These are phyloP conservation scores for Globisporangium canariense DNA, from an alignment of 352 stramenopile species.

Conservation along the genomic window DNA sequence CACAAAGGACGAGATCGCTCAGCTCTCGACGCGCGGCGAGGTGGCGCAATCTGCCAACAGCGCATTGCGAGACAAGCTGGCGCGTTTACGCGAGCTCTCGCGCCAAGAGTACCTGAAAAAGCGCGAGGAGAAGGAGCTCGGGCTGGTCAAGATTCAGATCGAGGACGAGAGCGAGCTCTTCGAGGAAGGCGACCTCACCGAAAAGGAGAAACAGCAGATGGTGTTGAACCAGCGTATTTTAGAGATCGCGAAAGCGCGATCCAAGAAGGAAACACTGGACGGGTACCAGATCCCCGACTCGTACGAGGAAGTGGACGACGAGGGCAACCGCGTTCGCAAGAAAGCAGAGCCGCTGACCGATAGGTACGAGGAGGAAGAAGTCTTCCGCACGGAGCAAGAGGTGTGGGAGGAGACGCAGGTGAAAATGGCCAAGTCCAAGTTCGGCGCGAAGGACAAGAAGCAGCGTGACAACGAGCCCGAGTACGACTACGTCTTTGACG, in stretches of 20 bases:
- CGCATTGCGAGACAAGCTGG: slow-evolving; percentile 53
- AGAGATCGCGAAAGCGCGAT: slow-evolving; percentile 68
- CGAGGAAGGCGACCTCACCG: slow-evolving; percentile 64
- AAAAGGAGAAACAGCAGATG: slow-evolving; percentile 82
- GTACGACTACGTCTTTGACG: slow-evolving; percentile 98
- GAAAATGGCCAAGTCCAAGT: slow-evolving; percentile 73
- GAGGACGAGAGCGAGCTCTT: slow-evolving; percentile 85
- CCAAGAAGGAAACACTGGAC: slow-evolving; percentile 54
- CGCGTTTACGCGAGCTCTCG: slow-evolving; percentile 87
- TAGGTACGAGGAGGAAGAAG: slow-evolving; percentile 91
- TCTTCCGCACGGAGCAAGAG: slow-evolving; percentile 97
- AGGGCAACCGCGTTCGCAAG: slow-evolving; percentile 86
- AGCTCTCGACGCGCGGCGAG: slow-evolving; percentile 77
- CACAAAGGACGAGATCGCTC: slow-evolving; percentile 73
- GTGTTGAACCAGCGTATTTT: slow-evolving; percentile 90
- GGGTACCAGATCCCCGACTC: slow-evolving; percentile 96
- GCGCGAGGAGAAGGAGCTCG: slow-evolving; percentile 96
- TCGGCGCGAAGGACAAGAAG: slow-evolving; percentile 69
- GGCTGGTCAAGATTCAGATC: slow-evolving; percentile 87
- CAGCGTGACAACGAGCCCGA: slow-evolving; percentile 62
- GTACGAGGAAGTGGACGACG: slow-evolving; percentile 92
- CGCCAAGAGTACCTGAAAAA: slow-evolving; percentile 97
- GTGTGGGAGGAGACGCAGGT: slow-evolving; percentile 98
- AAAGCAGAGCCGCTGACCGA: slow-evolving; percentile 92
- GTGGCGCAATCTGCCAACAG: slow-evolving; percentile 37